A percentile compares a stretch with the other conserved stretches of the same genome.
These are phyloP conservation scores for Groenewaldozyma sp. DNA, from an alignment of 1,139 yeast genomes.

Conservation along the genomic window DNA sequence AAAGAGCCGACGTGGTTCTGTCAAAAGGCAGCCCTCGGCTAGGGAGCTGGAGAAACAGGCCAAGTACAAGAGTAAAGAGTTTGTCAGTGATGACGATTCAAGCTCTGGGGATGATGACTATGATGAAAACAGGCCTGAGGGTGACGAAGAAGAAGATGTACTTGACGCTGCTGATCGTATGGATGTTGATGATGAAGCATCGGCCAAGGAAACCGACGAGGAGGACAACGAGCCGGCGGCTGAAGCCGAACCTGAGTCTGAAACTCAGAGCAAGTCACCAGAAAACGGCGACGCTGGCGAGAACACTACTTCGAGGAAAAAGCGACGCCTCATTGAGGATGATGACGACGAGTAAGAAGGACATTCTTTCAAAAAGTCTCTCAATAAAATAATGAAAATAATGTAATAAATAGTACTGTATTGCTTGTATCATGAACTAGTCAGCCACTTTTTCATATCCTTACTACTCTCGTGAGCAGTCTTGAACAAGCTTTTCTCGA, in stretches of 20 bases:
- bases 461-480: conserved; percentile 53
- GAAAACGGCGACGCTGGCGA: conserved; percentile 1
- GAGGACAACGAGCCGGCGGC: conserved; percentile 24
- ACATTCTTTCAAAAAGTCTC: background rate
- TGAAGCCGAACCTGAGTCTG: conserved; percentile 10
- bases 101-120: conserved; percentile 15
- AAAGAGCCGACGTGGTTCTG: conserved; percentile 1
- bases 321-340: conserved; percentile 18
- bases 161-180: conserved; percentile 9
- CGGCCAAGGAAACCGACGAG: conserved; percentile 19
- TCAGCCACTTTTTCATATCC: conserved; percentile 56
- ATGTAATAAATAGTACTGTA: background rate
- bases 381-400: conserved; percentile 1
- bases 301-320: conserved; percentile 7
- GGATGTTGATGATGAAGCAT: conserved; percentile 13
- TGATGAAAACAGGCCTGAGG: conserved; percentile 12
- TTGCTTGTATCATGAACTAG: background rate
- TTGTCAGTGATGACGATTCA: conserved; percentile 14
- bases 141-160: conserved; percentile 15
- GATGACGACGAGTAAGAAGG: conserved; percentile 21
- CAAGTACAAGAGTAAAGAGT: conserved; percentile 19
- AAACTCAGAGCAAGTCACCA: no score
- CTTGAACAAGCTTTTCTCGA: conserved; percentile 54
- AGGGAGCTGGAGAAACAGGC: conserved; percentile 6
- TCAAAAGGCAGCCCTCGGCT: conserved; percentile 4